Percentiles rank a stretch among this genome's conserved stretches.
Conservation (phyloP, 441 rosid species). For the Arabidopsis lyrata region DNA sequence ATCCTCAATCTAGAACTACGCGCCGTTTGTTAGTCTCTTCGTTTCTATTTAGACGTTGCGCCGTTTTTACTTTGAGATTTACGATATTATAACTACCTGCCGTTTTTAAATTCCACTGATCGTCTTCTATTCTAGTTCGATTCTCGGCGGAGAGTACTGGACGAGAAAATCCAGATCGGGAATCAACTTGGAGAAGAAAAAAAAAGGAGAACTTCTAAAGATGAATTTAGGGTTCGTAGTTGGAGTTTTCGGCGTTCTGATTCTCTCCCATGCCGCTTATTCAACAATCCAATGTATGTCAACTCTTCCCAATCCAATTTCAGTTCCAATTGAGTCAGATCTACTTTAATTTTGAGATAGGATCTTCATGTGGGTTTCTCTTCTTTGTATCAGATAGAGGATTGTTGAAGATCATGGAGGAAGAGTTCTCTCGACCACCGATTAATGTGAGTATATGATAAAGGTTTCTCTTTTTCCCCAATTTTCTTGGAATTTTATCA, state of each 20-base stretch:
- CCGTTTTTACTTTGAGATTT: constrained; percentile 1
- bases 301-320: constrained; percentile 4
- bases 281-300: constrained; percentile 83
- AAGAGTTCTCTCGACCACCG: constrained; percentile 92
- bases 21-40: background rate
- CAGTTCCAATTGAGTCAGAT: background rate
- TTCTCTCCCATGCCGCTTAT: constrained; percentile 85
- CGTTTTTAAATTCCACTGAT: constrained; percentile 12
- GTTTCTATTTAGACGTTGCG: constrained; percentile 10
- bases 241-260: constrained; percentile 72
- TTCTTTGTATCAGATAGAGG: constrained; percentile 67
- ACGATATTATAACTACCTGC: constrained; percentile 21
- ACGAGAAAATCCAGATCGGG: constrained; percentile 45
- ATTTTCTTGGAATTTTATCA: background rate
- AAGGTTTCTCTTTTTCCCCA: constrained; percentile 1
- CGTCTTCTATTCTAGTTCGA: constrained; percentile 27
- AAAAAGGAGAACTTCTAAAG: background rate
- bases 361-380: constrained; percentile 19
- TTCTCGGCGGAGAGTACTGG: constrained; percentile 22
- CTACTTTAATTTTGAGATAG: constrained; percentile 9
- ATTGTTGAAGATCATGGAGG: constrained; percentile 91
- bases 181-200: background rate
- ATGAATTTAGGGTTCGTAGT: constrained; percentile 75
- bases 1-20: constrained; percentile 13
- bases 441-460: constrained; percentile 57